These are phyloP conservation scores for Candida corydali DNA, from an alignment of 805 yeast genomes.

Conservation along the genomic window DNA sequence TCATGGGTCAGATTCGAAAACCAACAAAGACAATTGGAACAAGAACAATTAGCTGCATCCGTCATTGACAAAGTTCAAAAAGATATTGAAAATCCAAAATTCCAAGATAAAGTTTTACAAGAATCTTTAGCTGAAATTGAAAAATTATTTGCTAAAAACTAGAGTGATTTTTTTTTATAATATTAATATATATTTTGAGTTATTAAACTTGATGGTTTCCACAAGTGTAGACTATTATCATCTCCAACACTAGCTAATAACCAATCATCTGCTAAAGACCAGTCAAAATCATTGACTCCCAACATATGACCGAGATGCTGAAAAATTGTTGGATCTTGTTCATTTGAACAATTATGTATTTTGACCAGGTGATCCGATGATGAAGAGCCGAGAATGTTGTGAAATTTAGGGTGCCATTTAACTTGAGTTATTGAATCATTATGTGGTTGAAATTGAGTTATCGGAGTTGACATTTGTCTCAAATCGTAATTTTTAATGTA, in stretches of 20 bases:
- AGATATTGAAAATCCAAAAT: constrained; percentile 80
- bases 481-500: constrained; percentile 60
- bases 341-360: constrained; percentile 50
- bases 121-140: constrained; percentile 93
- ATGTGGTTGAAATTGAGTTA: constrained; percentile 27
- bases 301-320: constrained; percentile 83
- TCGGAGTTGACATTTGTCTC: constrained; percentile 27
- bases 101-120: constrained; percentile 87
- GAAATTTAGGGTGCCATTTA: constrained; percentile 65
- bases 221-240: constrained; percentile 83
- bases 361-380: constrained; percentile 63
- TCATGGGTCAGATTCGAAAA: constrained; percentile 99
- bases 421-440: constrained; percentile 56
- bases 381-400: constrained; percentile 57
- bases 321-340: constrained; percentile 37
- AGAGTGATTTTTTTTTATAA: background rate
- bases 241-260: constrained; percentile 74
- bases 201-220: constrained; percentile 55
- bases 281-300: constrained; percentile 79
- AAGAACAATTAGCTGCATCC: constrained; percentile 80
- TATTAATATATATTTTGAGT: constrained; percentile 7
- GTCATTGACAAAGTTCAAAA: constrained; percentile 86
- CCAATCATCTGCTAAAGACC: constrained; percentile 74
- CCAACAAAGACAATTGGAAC: constrained; percentile 93
- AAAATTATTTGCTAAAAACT: constrained; percentile 61